These are phyloP conservation scores for Chrysoporthe cubensis DNA, from an alignment of 2,329 filamentous ascomycete genomes.

Conservation along the genomic window DNA sequence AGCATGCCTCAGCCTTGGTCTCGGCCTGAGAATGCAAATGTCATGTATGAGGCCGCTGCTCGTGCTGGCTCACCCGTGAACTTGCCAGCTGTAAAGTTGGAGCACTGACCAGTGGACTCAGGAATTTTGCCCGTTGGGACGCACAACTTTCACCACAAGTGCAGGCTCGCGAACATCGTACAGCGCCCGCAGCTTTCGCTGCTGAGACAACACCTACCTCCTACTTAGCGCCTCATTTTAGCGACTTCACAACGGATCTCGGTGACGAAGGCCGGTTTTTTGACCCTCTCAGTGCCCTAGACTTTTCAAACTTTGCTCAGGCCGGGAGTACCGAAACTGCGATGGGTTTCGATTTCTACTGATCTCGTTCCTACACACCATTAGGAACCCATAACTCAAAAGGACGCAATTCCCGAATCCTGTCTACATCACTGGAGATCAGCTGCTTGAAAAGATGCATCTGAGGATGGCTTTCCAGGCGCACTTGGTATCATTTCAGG, in stretches of 20 bases:
- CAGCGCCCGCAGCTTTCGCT: constrained; percentile 4
- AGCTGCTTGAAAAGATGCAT: no score
- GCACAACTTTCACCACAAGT: neutral
- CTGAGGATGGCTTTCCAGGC: no score
- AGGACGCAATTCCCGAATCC: neutral
- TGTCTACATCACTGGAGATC: neutral
- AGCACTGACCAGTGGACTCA: neutral
- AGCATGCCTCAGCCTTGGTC: neutral
- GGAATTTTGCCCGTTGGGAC: neutral
- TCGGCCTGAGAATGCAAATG: neutral
- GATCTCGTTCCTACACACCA: neutral
- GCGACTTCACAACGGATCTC: constrained; percentile 1
- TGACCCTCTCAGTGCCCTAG: constrained; percentile 30
- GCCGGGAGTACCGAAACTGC: constrained; percentile 27
- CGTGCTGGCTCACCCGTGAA: neutral
- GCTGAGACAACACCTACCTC: neutral
- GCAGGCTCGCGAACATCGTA: neutral
- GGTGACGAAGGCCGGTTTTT: constrained; percentile 24
- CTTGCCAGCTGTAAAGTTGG: neutral
- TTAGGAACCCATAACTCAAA: neutral
- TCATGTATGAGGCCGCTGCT: neutral
- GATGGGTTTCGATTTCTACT: constrained; percentile 26
- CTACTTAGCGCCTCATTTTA: constrained; percentile 10
- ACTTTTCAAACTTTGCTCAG: constrained; percentile 33
- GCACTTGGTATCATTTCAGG: no score